Evolutionary conservation across 805 yeast genomes (phyloP).

Genomic region (Candida stauntonica): DNA sequence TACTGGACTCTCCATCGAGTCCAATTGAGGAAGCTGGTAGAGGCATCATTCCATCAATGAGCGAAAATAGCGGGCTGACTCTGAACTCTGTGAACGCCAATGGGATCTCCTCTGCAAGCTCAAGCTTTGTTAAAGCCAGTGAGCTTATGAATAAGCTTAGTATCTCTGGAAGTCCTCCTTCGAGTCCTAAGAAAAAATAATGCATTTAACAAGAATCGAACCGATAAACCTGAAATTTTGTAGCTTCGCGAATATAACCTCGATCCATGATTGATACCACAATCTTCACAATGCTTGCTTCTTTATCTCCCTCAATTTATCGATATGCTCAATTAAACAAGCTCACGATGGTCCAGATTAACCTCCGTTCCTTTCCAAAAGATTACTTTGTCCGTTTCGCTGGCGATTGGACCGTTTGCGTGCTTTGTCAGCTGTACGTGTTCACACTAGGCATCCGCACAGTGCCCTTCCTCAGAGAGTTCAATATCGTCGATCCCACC

Average conservation of each 20-base stretch:
- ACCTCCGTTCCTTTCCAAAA: not conserved
- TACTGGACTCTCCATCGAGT: conserved; percentile 23
- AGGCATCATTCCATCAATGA: conserved; percentile 13
- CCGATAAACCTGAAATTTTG: too few relatives aligned
- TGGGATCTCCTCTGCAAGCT: conserved; percentile 11
- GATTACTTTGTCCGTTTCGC: conserved; percentile 6
- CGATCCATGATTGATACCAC: too few relatives aligned
- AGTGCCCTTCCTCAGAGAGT: conserved; percentile 30
- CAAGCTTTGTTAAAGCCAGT: conserved; percentile 23
- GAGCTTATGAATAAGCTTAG: conserved; percentile 22
- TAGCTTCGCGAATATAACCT: too few relatives aligned
- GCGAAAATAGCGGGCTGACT: conserved; percentile 15
- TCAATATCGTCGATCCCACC: conserved; percentile 28
- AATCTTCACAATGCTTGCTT: too few relatives aligned
- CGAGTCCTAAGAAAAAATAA: not conserved
- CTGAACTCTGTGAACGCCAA: conserved; percentile 15
- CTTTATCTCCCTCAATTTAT: too few relatives aligned
- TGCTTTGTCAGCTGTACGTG: conserved; percentile 8
- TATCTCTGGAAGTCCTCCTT: too few relatives aligned
- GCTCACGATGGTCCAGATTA: not conserved
- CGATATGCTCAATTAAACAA: too few relatives aligned
- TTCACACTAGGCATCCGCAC: conserved; percentile 9
- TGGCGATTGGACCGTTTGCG: conserved; percentile 11
- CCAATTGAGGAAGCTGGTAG: not conserved
- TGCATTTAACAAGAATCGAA: too few relatives aligned